A percentile compares a stretch with the other conserved stretches of the same genome.
phyloP scores from a whole-genome alignment of 2,329 filamentous ascomycete species.

The Aaosphaeria pasadenensis region DNA sequence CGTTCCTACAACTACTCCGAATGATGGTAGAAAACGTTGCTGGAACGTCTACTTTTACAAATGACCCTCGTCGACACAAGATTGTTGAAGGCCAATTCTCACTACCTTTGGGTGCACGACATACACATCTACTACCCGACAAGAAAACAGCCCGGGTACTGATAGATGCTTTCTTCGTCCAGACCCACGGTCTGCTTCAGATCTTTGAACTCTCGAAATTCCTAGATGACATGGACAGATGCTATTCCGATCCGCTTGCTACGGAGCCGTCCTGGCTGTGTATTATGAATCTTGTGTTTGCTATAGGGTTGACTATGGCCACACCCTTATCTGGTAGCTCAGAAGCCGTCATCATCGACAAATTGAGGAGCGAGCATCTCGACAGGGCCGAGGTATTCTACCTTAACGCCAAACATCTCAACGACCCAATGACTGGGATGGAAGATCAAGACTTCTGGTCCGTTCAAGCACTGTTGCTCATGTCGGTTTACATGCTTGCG shows the following conservation, averaged over 20 bases:
- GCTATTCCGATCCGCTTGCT: conserved; percentile 54
- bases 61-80: conserved; percentile 56
- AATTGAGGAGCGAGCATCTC: conserved; percentile 47
- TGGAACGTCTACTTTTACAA: conserved; percentile 57
- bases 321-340: conserved; percentile 49
- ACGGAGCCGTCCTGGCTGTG: conserved; percentile 55
- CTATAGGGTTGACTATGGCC: conserved; percentile 60
- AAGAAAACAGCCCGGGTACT: conserved; percentile 54
- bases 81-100: conserved; percentile 55
- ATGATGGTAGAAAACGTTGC: conserved; percentile 57
- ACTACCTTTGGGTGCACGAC: conserved; percentile 44
- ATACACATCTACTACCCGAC: conserved; percentile 56
- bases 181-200: conserved; percentile 62
- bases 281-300: conserved; percentile 60
- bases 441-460: conserved; percentile 65
- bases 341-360: conserved; percentile 52
- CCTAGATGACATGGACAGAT: conserved; percentile 48
- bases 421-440: conserved; percentile 49
- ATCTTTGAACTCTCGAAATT: conserved; percentile 56
- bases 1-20: conserved; percentile 59
- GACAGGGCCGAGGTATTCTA: conserved; percentile 64
- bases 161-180: conserved; percentile 59
- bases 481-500: conserved; percentile 62
- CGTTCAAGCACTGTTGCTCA: conserved; percentile 61
- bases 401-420: conserved; percentile 55